Evolutionary conservation across 805 yeast species (phyloP).

Genomic region (Myxozyma vanderwaltii): DNA sequence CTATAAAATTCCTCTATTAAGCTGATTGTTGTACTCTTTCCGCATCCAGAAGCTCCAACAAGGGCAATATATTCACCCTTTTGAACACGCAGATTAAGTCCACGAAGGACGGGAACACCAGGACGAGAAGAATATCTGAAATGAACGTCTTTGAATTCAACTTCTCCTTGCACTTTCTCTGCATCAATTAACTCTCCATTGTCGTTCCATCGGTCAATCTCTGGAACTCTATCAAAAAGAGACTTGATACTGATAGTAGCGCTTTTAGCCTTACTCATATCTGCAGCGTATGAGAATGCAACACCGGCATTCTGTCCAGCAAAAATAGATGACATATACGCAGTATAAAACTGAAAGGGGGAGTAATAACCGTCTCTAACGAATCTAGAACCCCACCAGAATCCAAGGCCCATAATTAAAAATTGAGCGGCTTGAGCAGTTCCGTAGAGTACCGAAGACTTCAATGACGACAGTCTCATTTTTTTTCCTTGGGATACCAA

Average conservation of each 20-base stretch:
- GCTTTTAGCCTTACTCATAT: constrained; percentile 48
- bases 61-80: constrained; percentile 85
- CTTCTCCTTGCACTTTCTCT: constrained; percentile 50
- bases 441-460: constrained; percentile 25
- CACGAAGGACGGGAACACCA: constrained; percentile 37
- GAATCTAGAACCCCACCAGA: constrained; percentile 49
- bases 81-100: constrained; percentile 47
- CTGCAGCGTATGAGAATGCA: constrained; percentile 48
- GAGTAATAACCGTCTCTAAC: constrained; percentile 40
- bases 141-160: constrained; percentile 49
- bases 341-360: constrained; percentile 44
- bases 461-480: constrained; percentile 7
- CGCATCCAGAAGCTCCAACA: constrained; percentile 83
- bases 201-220: constrained; percentile 42
- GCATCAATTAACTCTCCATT: constrained; percentile 37
- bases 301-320: constrained; percentile 51
- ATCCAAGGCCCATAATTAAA: constrained; percentile 47
- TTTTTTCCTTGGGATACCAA: constrained; percentile 13
- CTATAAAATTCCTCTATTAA: constrained; percentile 60
- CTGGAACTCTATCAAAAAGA: constrained; percentile 42
- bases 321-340: constrained; percentile 45
- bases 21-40: constrained; percentile 50
- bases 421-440: constrained; percentile 35
- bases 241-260: constrained; percentile 44
- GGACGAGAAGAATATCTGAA: constrained; percentile 41